Base-by-base conservation (phyloP, 805 yeast genomes). In the Yamadazyma kitorensis region DNA sequence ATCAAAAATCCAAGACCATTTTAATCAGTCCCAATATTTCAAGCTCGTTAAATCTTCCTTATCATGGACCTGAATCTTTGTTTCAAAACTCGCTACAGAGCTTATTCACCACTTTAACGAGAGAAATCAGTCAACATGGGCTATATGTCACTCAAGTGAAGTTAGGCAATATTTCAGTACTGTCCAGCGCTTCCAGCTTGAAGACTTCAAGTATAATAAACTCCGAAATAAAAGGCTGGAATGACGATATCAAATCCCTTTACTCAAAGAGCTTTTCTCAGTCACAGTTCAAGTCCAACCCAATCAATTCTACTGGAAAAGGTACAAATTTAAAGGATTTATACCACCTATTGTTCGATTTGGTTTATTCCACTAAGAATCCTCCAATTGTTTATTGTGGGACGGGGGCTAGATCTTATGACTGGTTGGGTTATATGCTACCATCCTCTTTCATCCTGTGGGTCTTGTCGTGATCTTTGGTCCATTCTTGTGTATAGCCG, bases 51-150 rank as follows among this genome's bases (percentile, higher is more conserved):
- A 55, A 66, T 21, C 59, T 81, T 30, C 81, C 84, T 5, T 82
- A 74, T 59, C 84, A 81, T 51, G 73, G 80, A 1, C 72, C 83
- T 0, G 88, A 82, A 41, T 64, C 76, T 17, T 50, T 80, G 22
- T 69, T 73, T n/a, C 70, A 70, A 20, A 66, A 66, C 23, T 62
- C 76, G 2, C 39, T 80, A 19, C 57, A 54, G 29, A 51, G 50
- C 24, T 45, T 65, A 16, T 68, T 66, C 36, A 49, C 62, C 2
- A 43, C 58, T 2, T 47, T 68, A 28, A 46, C 61, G 4, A 48
- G 69, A 40, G 73, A 68, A 38, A 39, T 67, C 5, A 31, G 39
- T 7, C 61, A 57, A 6, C 72, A 66, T 31, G 53, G 54, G 4
- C 36, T 67, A 6, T 48, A 52, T 7, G 65, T 65, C 1, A 62